These are phyloP conservation scores for Russula lepida DNA, from an alignment of 768 basidiomycete species.

Conservation along the genomic window DNA sequence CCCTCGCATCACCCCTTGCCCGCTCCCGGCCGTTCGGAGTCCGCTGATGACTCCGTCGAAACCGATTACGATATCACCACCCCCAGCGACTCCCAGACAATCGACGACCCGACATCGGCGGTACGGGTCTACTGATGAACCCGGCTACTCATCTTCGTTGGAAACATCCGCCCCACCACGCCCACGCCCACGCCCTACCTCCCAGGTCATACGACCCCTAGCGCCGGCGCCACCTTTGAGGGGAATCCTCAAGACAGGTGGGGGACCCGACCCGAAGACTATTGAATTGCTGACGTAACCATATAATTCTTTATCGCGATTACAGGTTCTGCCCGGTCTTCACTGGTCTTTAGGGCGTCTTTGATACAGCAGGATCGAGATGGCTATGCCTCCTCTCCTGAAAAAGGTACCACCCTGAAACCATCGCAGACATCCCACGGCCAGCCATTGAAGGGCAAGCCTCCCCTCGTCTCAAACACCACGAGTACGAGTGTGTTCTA, in stretches of 20 bases:
- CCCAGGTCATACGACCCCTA: conserved; percentile 4
- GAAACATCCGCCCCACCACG: conserved; percentile 4
- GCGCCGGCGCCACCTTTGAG: conserved; percentile 5
- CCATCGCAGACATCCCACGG: not conserved
- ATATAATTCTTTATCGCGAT: not conserved
- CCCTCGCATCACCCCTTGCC: conserved; percentile 18
- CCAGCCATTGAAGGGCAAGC: not conserved
- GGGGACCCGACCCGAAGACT: conserved; percentile 1
- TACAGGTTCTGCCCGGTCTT: conserved; percentile 6
- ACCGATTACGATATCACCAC: not conserved
- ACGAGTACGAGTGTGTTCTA: not conserved
- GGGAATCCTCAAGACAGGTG: conserved; percentile 21
- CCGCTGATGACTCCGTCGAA: not conserved
- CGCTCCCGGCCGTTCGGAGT: conserved; percentile 12
- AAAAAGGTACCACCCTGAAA: conserved; percentile 19
- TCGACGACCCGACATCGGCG: not conserved
- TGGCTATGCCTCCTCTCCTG: conserved; percentile 25
- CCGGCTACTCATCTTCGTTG: conserved; percentile 15
- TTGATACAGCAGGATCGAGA: conserved; percentile 15
- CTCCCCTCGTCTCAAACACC: not conserved
- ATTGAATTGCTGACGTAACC: conserved; percentile 8
- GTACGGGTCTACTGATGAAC: conserved; percentile 1
- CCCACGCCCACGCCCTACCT: not conserved
- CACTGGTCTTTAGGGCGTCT: conserved; percentile 5
- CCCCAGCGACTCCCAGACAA: not conserved